A percentile compares a stretch with the other conserved stretches of the same genome.
Evolutionary conservation across 306 rosid genomes (phyloP).

Genomic region (Oemleria cerasiformis): DNA sequence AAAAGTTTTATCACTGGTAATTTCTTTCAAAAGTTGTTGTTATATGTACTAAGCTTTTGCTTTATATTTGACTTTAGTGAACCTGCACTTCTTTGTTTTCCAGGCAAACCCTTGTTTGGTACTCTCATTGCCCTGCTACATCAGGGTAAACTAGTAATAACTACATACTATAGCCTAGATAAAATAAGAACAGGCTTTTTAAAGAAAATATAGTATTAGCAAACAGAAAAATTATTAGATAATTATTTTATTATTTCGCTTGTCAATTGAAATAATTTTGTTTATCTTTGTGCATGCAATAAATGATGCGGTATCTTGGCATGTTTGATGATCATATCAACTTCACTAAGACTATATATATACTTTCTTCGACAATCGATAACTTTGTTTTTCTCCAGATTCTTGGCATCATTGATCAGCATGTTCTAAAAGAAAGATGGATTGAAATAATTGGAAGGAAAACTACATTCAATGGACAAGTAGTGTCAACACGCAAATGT

Average conservation of each 20-base stretch:
- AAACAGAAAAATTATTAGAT: not conserved
- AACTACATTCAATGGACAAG: slow-evolving; percentile 77
- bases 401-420: no score
- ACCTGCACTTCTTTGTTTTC: slow-evolving; percentile 21
- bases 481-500: slow-evolving; percentile 71
- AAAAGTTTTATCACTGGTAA: slow-evolving; percentile 91
- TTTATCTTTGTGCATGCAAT: no score
- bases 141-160: slow-evolving; percentile 71
- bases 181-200: not conserved
- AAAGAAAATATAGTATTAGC: not conserved
- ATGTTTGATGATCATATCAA: no score
- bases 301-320: no score
- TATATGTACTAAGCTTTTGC: no score
- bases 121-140: slow-evolving; percentile 82
- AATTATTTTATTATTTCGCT: not conserved
- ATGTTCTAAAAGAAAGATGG: slow-evolving; percentile 89
- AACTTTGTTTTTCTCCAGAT: no score
- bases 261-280: not conserved
- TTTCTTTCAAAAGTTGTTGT: not conserved
- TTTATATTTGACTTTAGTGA: slow-evolving; percentile 1
- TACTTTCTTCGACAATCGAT: no score
- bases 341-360: no score
- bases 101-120: slow-evolving; percentile 95
- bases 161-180: no score
- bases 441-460: slow-evolving; percentile 68